Evolutionary conservation across 2,329 filamentous ascomycete genomes (phyloP).

Genomic region (Ophiosphaerella korrae): DNA sequence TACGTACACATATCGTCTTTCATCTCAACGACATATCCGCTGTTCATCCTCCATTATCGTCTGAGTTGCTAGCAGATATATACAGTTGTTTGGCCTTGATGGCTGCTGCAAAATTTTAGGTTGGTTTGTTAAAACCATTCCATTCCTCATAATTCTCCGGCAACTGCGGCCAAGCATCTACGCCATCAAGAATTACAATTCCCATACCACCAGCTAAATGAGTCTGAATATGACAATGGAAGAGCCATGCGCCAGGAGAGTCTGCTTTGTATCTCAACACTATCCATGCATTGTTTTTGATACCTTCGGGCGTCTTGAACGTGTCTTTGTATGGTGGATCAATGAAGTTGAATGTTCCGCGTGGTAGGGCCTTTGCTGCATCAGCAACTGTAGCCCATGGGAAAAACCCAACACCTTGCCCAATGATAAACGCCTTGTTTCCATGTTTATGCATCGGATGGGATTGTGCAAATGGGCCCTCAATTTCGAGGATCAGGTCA

Average conservation of each 20-base stretch:
- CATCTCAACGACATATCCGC: no score
- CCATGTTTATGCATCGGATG: constrained; percentile 7
- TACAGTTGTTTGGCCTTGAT: no score
- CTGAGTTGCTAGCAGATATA: no score
- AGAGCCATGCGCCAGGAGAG: constrained; percentile 39
- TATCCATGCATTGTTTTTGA: constrained; percentile 26
- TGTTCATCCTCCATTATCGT: no score
- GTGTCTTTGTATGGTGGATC: constrained; percentile 3
- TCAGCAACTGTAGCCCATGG: constrained; percentile 1
- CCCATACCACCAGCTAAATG: constrained; percentile 44
- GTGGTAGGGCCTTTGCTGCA: background rate
- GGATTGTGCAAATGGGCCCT: constrained; percentile 1
- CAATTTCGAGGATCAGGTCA: constrained; percentile 7
- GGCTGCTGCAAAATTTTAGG: no score
- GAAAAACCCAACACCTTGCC: constrained; percentile 1
- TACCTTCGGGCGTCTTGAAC: constrained; percentile 1
- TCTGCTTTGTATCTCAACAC: constrained; percentile 59
- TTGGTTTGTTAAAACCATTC: background rate
- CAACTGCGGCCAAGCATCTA: constrained; percentile 13
- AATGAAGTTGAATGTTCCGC: constrained; percentile 4
- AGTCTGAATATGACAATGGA: constrained; percentile 26
- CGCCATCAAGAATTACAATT: constrained; percentile 56
- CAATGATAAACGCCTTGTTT: constrained; percentile 4
- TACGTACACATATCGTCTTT: no score
- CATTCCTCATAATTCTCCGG: constrained; percentile 3